Conservation (phyloP, 1,139 yeast genomes). For the Debaryomyces fabryi region DNA sequence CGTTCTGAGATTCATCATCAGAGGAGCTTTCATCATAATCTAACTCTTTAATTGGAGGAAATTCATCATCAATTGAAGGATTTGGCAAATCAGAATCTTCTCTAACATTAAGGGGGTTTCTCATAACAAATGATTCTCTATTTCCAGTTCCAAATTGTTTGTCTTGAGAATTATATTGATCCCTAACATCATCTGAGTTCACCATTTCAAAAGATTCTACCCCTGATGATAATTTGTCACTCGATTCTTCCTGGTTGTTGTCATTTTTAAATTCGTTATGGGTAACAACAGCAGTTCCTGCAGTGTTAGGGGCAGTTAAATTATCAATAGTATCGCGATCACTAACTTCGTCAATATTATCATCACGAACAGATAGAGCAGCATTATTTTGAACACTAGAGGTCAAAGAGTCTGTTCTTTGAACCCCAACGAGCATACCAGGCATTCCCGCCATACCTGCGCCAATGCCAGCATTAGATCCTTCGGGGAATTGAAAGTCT, state of each 20-base stretch:
- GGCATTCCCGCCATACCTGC: constrained; percentile 54
- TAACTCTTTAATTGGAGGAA: constrained; percentile 72
- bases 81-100: constrained; percentile 2
- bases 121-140: constrained; percentile 15
- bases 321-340: constrained; percentile 59
- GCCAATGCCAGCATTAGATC: constrained; percentile 32
- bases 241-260: constrained; percentile 19
- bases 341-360: constrained; percentile 60
- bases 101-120: constrained; percentile 11
- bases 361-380: constrained; percentile 85
- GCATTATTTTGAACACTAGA: constrained; percentile 93
- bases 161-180: constrained; percentile 5
- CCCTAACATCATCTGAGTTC: constrained; percentile 48
- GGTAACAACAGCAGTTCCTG: constrained; percentile 16
- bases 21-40: constrained; percentile 61
- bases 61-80: constrained; percentile 45
- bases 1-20: constrained; percentile 36
- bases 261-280: not conserved
- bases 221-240: constrained; percentile 48
- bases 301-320: constrained; percentile 21
- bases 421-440: constrained; percentile 49
- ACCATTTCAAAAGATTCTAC: constrained; percentile 58
- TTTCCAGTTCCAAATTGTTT: not conserved
- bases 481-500: constrained; percentile 57
- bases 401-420: constrained; percentile 75